Evolutionary conservation across 805 yeast species (phyloP).

Genomic region (Saturnispora diversa): DNA sequence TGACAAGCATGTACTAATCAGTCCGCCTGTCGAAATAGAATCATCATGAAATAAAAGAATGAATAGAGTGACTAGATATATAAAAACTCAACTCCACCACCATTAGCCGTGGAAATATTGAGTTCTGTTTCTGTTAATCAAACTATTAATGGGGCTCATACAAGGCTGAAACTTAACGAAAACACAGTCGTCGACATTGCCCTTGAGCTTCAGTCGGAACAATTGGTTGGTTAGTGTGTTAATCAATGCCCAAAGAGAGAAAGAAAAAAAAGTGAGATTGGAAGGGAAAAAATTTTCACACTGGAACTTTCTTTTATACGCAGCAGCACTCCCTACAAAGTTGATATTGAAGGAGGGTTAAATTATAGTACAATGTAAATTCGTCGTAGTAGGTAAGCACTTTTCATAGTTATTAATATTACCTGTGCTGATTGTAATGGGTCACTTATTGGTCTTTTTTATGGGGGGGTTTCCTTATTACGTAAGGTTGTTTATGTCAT

Average conservation of each 20-base stretch:
- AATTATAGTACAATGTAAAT: too few relatives aligned
- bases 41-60: conserved; percentile 26
- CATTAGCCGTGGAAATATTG: too few relatives aligned
- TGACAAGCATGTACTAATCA: conserved; percentile 27
- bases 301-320: background rate
- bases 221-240: conserved; percentile 42
- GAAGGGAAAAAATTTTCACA: background rate
- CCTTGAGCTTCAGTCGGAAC: conserved; percentile 48
- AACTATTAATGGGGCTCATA: conserved; percentile 46
- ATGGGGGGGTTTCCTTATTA: too few relatives aligned
- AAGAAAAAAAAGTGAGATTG: background rate
- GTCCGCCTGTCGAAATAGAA: conserved; percentile 44
- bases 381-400: too few relatives aligned
- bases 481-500: too few relatives aligned
- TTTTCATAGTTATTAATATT: too few relatives aligned
- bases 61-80: background rate
- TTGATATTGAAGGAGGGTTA: too few relatives aligned
- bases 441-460: too few relatives aligned
- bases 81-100: too few relatives aligned
- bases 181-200: conserved; percentile 41
- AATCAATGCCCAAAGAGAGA: conserved; percentile 34
- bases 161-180: conserved; percentile 60
- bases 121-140: too few relatives aligned
- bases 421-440: too few relatives aligned
- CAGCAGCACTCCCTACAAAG: too few relatives aligned